Percentiles rank a stretch among this genome's conserved stretches.
These are phyloP conservation scores for Fraxinus latifolia DNA, from an alignment of 305 asterid genomes.

Conservation along the genomic window DNA sequence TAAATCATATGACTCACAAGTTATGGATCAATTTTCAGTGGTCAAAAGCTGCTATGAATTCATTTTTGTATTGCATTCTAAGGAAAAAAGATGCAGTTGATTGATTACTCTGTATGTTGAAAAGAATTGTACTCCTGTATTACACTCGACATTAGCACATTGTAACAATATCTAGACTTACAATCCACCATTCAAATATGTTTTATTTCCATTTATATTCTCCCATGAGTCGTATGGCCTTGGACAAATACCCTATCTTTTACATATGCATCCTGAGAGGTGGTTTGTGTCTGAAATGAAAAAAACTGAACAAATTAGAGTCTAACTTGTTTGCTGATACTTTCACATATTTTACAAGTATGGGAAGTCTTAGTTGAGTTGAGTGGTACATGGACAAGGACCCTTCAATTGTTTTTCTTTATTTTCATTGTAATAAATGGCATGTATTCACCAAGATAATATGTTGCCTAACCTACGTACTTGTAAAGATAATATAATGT, in stretches of 20 bases:
- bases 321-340: neutral
- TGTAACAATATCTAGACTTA: neutral
- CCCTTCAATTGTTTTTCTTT: neutral
- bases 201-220: neutral
- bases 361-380: neutral
- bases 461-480: neutral
- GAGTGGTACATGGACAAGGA: neutral
- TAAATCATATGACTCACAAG: neutral
- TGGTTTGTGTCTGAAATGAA: neutral
- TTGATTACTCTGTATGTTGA: neutral
- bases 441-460: neutral
- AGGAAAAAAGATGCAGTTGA: neutral
- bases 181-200: neutral
- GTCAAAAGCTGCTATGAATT: neutral
- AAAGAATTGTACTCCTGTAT: neutral
- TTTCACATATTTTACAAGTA: neutral
- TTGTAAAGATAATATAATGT: neutral
- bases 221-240: neutral
- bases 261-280: slow-evolving; percentile 1
- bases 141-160: neutral
- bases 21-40: neutral
- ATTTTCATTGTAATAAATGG: neutral
- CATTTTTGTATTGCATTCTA: neutral
- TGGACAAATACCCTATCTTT: neutral
- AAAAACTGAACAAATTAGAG: neutral